Evolutionary conservation across 495 filamentous ascomycete genomes (phyloP), one percentile per base, ranked within the genome.

Genomic region (Annulohypoxylon nitens): DNA sequence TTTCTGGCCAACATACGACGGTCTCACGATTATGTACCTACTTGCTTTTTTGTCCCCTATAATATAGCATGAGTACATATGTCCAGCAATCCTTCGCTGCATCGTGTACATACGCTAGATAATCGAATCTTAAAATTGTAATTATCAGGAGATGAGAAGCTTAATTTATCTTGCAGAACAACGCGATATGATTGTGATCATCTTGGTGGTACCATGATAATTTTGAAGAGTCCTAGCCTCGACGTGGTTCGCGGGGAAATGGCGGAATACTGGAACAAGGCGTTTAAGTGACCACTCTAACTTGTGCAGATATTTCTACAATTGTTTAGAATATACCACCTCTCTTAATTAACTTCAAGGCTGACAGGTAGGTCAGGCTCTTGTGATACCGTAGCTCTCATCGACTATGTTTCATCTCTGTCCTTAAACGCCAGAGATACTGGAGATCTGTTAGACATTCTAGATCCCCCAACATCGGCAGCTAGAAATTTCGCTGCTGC

Each of bases 401-500:
- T 37, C 20, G 8, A 23, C 18, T 57, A 57, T 57, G 53, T 57
- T 57, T 57, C 30, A 57, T 26, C 10, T 30, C 0, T 10, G 33
- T 37, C 5, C 20, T 10, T 18, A 37, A 7, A 57, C 36, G 33
- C 33, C 18, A 9, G n/a, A 57, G 14, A 37, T 57, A 26, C 33
- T 37, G 2, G n/a, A 57, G 14, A 37, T 37, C n/a, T 37, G 53
- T 37, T 20, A 57, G 26, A 64, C 12, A 36, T 20, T 41, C 43
- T 33, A 23, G 16, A 16, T 16, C n/a, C 53, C 59, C 36, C 26
- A 53, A 59, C 47, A 51, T 60, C 59, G 18, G 59, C 0, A 68
- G 34, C 33, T 20, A 20, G 23, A 61, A 10, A 57, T 30, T 37
- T 50, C 66, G 34, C 55, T 74, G 66, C 43, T 74, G 71, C 71